Base-by-base conservation (phyloP, 1,139 yeast species). In the Zygosaccharomyces pseudobailii region DNA sequence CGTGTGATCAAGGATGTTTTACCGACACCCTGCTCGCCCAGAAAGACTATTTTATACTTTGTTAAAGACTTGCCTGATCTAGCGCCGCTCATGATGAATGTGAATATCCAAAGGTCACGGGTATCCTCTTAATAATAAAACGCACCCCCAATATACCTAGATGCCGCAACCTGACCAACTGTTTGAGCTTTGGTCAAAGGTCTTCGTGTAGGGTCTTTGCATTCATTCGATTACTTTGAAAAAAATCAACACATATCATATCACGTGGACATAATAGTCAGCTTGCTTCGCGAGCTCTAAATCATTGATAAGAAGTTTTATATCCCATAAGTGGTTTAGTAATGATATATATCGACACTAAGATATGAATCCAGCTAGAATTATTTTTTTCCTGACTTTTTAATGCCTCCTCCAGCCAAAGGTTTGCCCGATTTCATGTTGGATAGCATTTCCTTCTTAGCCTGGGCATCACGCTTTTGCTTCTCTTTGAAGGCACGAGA, bases 1-100 rank as follows among this genome's bases (percentile, higher is more conserved):
- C 98, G 74, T 19, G 98, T 89, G 58, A 92, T 87, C 52, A 92
- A 76, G 6, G 97, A 90, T 6, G 98, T 92, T 68, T 92, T 92
- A 36, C 98, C 98, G 42, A 92, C 88, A 58, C 96, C 90, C 68
- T 90, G 97, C 65, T 90, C 97, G n/a, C 98, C 98, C 37, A 92
- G 76, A 65, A 92, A 90, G 40, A 92, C 97, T 49, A 92, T 88
- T 72, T 92, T 90, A 68, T 82, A 86, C 66, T 85, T 85, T 54
- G 87, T 78, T 57, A 85, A 66, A 3, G 67, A 51, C 21, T 69
- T 62, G 2, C 61, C 60, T 13, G 60, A 46, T 46, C 59, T 59
- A 31, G 48, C 57, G 27, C 45, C 63, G 51, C 55, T 50, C 54
- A 55, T 51, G 23, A 34, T 42, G 39, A 39, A 20, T n/a, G 6